Conservation (phyloP, 352 stramenopile species). For the Paralagenidium karlingii region DNA sequence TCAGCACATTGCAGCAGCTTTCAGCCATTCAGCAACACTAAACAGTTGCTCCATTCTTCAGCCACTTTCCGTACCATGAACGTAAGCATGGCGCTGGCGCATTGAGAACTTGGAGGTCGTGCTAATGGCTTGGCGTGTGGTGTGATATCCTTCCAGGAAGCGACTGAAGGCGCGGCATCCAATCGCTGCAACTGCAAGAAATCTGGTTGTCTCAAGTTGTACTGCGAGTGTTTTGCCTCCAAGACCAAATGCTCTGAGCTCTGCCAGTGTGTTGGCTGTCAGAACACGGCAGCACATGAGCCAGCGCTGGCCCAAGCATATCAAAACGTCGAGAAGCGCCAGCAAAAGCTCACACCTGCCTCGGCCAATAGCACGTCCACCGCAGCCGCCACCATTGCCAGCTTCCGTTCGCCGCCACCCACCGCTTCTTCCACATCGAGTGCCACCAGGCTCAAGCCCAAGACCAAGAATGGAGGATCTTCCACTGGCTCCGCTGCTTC, state of each 20-base stretch:
- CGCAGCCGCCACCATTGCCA: conserved; percentile 15
- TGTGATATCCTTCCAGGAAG: too few species aligned
- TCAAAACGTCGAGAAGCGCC: conserved; percentile 34
- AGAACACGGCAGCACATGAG: conserved; percentile 33
- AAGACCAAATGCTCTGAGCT: conserved; percentile 34
- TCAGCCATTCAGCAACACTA: too few species aligned
- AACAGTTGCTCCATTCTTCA: too few species aligned
- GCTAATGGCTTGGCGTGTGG: too few species aligned
- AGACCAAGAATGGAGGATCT: too few species aligned
- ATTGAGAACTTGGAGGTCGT: too few species aligned
- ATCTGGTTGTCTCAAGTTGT: conserved; percentile 93
- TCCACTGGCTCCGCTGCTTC: too few species aligned
- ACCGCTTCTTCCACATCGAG: neutral
- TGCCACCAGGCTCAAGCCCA: neutral
- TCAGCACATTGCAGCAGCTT: too few species aligned
- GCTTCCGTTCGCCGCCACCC: conserved; percentile 7
- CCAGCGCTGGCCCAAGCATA: conserved; percentile 26
- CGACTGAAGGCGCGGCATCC: too few species aligned
- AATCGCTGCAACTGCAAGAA: conserved; percentile 96
- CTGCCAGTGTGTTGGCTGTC: conserved; percentile 67
- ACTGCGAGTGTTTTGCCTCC: conserved; percentile 69
- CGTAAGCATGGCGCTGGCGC: too few species aligned
- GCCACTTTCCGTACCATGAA: too few species aligned
- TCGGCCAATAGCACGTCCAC: neutral
- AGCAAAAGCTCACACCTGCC: conserved; percentile 13